Percentiles rank a stretch among this genome's conserved stretches.
Conservation (phyloP, 2,329 filamentous ascomycete genomes). For the Colletotrichum simmondsii region DNA sequence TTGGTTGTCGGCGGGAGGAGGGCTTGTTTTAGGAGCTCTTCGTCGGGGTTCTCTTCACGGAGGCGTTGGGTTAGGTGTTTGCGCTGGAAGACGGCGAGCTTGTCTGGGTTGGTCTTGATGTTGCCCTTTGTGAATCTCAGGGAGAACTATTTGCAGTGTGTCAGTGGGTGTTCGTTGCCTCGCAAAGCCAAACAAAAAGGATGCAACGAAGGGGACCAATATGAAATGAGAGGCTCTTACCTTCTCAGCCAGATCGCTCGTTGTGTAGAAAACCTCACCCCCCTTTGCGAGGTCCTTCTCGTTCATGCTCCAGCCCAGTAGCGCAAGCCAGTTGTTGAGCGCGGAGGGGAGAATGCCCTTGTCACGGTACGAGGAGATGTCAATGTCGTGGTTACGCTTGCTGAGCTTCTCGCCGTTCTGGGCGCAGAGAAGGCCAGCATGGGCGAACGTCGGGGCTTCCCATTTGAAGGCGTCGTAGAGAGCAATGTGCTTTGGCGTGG, state of each 20-base stretch:
- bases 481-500: conserved; percentile 79
- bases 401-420: conserved; percentile 80
- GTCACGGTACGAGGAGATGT: conserved; percentile 62
- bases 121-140: conserved; percentile 93
- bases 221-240: conserved; percentile 56
- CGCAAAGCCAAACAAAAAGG: not conserved
- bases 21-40: conserved; percentile 18
- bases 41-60: conserved; percentile 31
- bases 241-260: conserved; percentile 76
- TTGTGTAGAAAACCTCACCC: conserved; percentile 73
- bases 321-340: conserved; percentile 82
- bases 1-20: conserved; percentile 28
- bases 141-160: conserved; percentile 68
- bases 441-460: conserved; percentile 79
- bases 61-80: conserved; percentile 62
- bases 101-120: conserved; percentile 82
- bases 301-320: conserved; percentile 85
- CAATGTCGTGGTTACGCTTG: conserved; percentile 77
- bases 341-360: conserved; percentile 59
- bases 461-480: conserved; percentile 84
- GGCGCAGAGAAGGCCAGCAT: conserved; percentile 80
- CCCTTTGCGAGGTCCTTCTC: conserved; percentile 52
- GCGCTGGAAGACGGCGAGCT: conserved; percentile 83
- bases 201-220: not conserved
- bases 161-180: not conserved